Conservation (phyloP, 306 rosid species). For the Cicer bijugum region DNA sequence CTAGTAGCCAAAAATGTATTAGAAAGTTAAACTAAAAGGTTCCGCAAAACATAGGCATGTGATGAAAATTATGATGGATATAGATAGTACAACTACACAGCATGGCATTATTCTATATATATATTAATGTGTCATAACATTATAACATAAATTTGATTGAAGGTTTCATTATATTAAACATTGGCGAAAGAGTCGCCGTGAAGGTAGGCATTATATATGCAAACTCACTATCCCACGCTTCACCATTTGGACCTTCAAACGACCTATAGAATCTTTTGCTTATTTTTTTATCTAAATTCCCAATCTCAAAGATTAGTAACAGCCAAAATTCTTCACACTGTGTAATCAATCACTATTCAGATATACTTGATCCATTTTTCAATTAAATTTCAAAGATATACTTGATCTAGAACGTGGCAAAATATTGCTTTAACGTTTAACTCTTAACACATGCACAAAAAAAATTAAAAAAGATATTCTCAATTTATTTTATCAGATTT, state of each 20-base stretch:
- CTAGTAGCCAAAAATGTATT: conserved; percentile 49
- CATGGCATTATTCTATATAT: conserved; percentile 50
- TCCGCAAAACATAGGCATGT: conserved; percentile 75
- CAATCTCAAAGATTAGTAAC: conserved; percentile 47
- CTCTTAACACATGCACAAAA: too few species aligned
- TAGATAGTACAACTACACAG: conserved; percentile 43
- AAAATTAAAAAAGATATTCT: too few species aligned
- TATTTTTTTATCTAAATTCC: conserved; percentile 36
- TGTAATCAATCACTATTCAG: neutral
- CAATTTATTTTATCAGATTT: too few species aligned
- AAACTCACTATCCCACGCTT: conserved; percentile 44
- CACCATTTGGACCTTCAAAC: conserved; percentile 40
- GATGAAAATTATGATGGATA: conserved; percentile 50
- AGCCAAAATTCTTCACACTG: conserved; percentile 45
- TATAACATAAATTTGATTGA: neutral
- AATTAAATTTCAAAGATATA: too few species aligned
- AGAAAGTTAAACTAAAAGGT: conserved; percentile 5
- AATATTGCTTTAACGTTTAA: too few species aligned
- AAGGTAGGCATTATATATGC: conserved; percentile 56
- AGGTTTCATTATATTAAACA: conserved; percentile 35
- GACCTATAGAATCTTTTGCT: conserved; percentile 49
- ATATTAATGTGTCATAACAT: conserved; percentile 9
- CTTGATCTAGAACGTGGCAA: too few species aligned
- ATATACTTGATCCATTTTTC: neutral
- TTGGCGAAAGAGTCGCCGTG: conserved; percentile 62